These are phyloP conservation scores for Canna indica DNA, from an alignment of 176 grass and related monocot genomes.

Conservation along the genomic window DNA sequence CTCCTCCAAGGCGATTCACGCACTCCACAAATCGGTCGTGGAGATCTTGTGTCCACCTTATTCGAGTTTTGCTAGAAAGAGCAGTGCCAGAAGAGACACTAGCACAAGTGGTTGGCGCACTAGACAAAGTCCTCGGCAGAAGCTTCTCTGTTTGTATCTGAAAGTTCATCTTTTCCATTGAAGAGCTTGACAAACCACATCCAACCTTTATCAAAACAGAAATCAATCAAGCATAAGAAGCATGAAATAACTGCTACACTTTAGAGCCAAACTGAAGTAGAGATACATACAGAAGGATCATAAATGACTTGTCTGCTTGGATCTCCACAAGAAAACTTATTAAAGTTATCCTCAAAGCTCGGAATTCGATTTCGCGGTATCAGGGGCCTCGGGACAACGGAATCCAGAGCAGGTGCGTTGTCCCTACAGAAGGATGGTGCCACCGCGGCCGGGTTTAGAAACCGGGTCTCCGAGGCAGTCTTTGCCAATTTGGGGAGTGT, in stretches of 20 bases:
- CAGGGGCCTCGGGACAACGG: not conserved
- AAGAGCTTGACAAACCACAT: slow-evolving; percentile 17
- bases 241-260: not conserved
- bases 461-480: not conserved
- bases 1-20: slow-evolving; percentile 67
- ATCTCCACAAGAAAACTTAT: not conserved
- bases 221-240: not conserved
- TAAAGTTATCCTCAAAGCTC: not conserved
- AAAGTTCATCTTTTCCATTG: slow-evolving; percentile 24
- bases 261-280: not conserved
- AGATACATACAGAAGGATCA: slow-evolving; percentile 20
- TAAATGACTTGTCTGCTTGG: slow-evolving; percentile 3
- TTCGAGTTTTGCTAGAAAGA: slow-evolving; percentile 52
- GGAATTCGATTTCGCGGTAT: not conserved
- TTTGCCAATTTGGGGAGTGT: not conserved
- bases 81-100: slow-evolving; percentile 6
- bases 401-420: slow-evolving; percentile 8
- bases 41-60: slow-evolving; percentile 87
- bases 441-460: not conserved
- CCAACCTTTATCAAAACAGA: slow-evolving; percentile 31
- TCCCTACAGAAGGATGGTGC: slow-evolving; percentile 17
- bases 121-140: slow-evolving; percentile 9
- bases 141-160: slow-evolving; percentile 26
- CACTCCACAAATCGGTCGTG: slow-evolving; percentile 77
- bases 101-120: slow-evolving; percentile 2